Percentiles rank a stretch among this genome's conserved stretches.
Evolutionary conservation across 768 basidiomycete genomes (phyloP).

Genomic region (Neoboletus magnificus): DNA sequence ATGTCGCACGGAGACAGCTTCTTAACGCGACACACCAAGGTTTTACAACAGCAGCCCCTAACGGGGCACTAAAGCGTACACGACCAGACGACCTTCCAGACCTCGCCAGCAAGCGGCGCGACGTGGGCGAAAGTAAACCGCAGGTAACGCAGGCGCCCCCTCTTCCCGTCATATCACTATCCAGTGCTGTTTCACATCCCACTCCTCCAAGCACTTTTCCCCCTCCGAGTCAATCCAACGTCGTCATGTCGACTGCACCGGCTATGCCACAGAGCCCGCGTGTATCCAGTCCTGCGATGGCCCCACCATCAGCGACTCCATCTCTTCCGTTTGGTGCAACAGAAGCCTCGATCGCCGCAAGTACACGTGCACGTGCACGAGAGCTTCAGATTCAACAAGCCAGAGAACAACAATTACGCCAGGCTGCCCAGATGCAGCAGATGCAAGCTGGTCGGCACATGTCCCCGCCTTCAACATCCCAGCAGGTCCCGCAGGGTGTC

Average conservation of each 20-base stretch:
- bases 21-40: slow-evolving; percentile 28
- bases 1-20: slow-evolving; percentile 46
- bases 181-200: slow-evolving; percentile 14
- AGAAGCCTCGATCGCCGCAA: slow-evolving; percentile 36
- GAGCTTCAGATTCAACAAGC: slow-evolving; percentile 37
- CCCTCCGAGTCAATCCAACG: slow-evolving; percentile 16
- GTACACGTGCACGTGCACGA: slow-evolving; percentile 31
- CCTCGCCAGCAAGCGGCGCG: slow-evolving; percentile 58
- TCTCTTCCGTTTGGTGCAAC: slow-evolving; percentile 31
- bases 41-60: slow-evolving; percentile 18
- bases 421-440: slow-evolving; percentile 34
- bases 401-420: slow-evolving; percentile 34
- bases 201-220: slow-evolving; percentile 22
- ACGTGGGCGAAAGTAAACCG: slow-evolving; percentile 61
- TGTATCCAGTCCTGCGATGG: slow-evolving; percentile 33
- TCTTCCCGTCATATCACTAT: slow-evolving; percentile 13
- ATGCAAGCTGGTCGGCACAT: slow-evolving; percentile 39
- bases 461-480: slow-evolving; percentile 37
- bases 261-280: slow-evolving; percentile 31
- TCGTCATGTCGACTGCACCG: slow-evolving; percentile 14
- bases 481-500: slow-evolving; percentile 19
- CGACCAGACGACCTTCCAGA: slow-evolving; percentile 51
- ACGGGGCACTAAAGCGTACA: slow-evolving; percentile 56
- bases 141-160: slow-evolving; percentile 43
- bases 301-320: slow-evolving; percentile 25